These are phyloP conservation scores for Tubosaeta sp. DNA, from an alignment of 768 basidiomycete species.

Conservation along the genomic window DNA sequence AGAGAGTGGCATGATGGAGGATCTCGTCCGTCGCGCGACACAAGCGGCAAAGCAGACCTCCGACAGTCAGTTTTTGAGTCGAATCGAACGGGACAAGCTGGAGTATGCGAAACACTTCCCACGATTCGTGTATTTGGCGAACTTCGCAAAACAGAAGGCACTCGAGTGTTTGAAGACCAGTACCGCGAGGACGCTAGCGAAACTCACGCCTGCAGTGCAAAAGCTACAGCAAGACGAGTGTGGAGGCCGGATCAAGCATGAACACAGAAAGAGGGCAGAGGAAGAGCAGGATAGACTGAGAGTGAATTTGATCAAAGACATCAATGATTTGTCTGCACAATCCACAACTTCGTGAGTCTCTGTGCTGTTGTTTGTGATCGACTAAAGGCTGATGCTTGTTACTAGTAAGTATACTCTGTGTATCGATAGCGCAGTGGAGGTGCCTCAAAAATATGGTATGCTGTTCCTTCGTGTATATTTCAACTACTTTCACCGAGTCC, in stretches of 20 bases:
- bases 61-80: constrained; percentile 1
- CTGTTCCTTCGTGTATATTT: too few species aligned
- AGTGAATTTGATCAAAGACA: constrained; percentile 8
- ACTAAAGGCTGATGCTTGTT: neutral
- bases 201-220: constrained; percentile 4
- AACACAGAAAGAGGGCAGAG: neutral
- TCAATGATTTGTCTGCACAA: constrained; percentile 2
- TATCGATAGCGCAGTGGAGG: neutral
- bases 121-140: neutral
- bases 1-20: neutral
- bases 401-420: constrained; percentile 8
- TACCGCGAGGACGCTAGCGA: constrained; percentile 2
- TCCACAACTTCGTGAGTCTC: constrained; percentile 4
- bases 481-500: neutral
- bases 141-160: neutral
- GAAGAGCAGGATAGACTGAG: constrained; percentile 7
- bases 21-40: constrained; percentile 2
- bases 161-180: neutral
- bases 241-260: neutral
- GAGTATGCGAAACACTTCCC: constrained; percentile 3
- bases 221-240: constrained; percentile 1
- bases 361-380: too few species aligned
- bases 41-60: neutral
- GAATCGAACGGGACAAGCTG: neutral
- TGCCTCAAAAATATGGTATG: neutral